Evolutionary conservation across 257 asterid species (phyloP).

Genomic region (Nicotiana noctiflora): DNA sequence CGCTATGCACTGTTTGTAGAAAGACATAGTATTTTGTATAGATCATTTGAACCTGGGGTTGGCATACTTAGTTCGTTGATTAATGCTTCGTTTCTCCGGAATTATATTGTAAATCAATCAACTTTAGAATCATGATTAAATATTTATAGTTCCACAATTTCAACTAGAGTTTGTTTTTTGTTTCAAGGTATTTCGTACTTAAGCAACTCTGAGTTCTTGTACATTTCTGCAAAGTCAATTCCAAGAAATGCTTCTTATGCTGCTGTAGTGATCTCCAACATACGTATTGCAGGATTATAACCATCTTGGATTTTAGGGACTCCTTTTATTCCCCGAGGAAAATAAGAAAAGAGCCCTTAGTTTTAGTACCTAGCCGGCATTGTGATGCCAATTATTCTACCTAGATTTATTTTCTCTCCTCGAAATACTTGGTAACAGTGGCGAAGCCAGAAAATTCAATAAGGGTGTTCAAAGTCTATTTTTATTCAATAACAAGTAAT

Average conservation of each 20-base stretch:
- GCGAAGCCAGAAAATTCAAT: too few species aligned
- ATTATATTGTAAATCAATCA: not conserved
- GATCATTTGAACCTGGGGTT: constrained; percentile 8
- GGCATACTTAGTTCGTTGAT: constrained; percentile 17
- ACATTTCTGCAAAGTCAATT: constrained; percentile 38
- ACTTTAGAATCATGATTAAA: constrained; percentile 2
- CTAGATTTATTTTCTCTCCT: not conserved
- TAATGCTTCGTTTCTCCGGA: constrained; percentile 16
- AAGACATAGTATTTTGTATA: constrained; percentile 14
- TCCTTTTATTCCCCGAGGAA: constrained; percentile 25
- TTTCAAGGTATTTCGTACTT: constrained; percentile 21
- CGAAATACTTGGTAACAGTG: constrained; percentile 13
- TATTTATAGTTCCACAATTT: too few species aligned
- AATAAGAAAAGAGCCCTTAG: not conserved
- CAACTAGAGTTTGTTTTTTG: not conserved
- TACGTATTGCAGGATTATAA: constrained; percentile 69
- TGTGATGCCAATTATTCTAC: not conserved
- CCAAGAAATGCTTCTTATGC: constrained; percentile 42
- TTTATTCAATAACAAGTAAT: too few species aligned
- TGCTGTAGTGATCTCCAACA: constrained; percentile 49
- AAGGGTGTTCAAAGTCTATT: too few species aligned
- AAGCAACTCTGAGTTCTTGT: constrained; percentile 40
- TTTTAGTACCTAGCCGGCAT: not conserved
- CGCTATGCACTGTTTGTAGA: constrained; percentile 17
- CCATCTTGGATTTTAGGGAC: constrained; percentile 41